Percentiles rank a stretch among this genome's conserved stretches.
phyloP scores from a whole-genome alignment of 1,284 basidiomycete genomes.

The Malassezia brasiliensis region DNA sequence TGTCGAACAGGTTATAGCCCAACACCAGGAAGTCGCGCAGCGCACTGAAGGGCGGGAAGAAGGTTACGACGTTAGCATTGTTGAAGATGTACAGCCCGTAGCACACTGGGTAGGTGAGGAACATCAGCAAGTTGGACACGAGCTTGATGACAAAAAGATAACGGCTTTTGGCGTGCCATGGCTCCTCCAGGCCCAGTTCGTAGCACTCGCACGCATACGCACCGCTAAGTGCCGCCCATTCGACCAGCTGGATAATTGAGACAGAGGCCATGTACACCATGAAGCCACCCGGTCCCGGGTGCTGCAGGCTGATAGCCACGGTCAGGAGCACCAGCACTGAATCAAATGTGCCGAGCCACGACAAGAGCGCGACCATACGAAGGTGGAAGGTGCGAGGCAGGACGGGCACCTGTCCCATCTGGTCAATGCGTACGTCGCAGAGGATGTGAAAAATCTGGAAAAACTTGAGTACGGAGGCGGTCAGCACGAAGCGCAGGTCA shows the following conservation, averaged over 20 bases:
- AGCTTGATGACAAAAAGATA: slow-evolving; percentile 90
- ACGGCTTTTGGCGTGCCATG: slow-evolving; percentile 96
- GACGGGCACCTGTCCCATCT: slow-evolving; percentile 90
- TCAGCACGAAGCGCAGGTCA: slow-evolving; percentile 35
- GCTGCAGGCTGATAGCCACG: slow-evolving; percentile 50
- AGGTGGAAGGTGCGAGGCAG: slow-evolving; percentile 72
- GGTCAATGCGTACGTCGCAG: slow-evolving; percentile 78
- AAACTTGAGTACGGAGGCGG: slow-evolving; percentile 85
- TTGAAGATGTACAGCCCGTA: slow-evolving; percentile 87
- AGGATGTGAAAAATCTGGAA: slow-evolving; percentile 98
- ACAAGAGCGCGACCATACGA: slow-evolving; percentile 65
- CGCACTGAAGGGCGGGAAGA: slow-evolving; percentile 64
- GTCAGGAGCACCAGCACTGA: slow-evolving; percentile 63
- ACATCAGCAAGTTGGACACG: slow-evolving; percentile 74
- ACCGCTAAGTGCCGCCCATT: slow-evolving; percentile 64
- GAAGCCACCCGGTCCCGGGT: slow-evolving; percentile 55
- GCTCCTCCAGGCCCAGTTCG: slow-evolving; percentile 55
- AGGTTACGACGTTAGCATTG: slow-evolving; percentile 51
- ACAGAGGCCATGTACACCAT: slow-evolving; percentile 62
- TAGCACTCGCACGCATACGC: slow-evolving; percentile 77
- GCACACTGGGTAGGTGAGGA: slow-evolving; percentile 70
- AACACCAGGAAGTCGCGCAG: slow-evolving; percentile 89
- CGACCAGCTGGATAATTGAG: slow-evolving; percentile 51
- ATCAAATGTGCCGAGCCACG: slow-evolving; percentile 63
- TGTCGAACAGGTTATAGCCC: slow-evolving; percentile 74